Base-by-base conservation (phyloP, 1,139 yeast species). In the Yamadazyma trypodendri region DNA sequence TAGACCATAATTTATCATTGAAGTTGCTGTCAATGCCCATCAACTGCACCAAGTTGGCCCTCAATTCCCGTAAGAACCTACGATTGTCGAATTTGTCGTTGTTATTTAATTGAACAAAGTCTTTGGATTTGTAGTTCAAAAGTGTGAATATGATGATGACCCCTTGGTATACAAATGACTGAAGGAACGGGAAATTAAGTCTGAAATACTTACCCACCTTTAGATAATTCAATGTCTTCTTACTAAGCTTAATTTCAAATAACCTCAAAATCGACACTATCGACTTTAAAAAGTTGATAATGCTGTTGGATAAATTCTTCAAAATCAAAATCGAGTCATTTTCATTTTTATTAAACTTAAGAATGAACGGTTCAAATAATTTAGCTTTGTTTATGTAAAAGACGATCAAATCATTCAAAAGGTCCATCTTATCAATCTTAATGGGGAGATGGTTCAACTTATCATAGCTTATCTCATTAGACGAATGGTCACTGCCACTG, bases 111-210 rank as follows among this genome's bases (percentile, higher is more conserved):
- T 48, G 47, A 21, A 66, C 52, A 41, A 75, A 63, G 17, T 63
- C 68, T 24, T 60, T 59, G 31, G 58, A 64, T 24, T 69, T 70
- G 40, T 69, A 60, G 48, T 72, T 75, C 45, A 75, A 55, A 42
- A 75, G 56, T 0, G 79, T 73, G 52, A 70, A 75, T 13, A 71
- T 61, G 16, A 75, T 79, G 39, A 75, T 71, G 32, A 75, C 59
- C 1, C 79, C 77, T 47, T 75, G 81, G 49, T 75, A 74, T 13
- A 73, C 58, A 36, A 73, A 74, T 2, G 76, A 63, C 44, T 71
- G 72, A 40, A 74, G 62, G 43, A 72, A 73, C 15, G 81, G 81
- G 46, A 65, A 72, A 34, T 56, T 54, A 3, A 54, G 48, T 32
- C 70, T 48, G 46, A 69, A 65, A 18, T 62, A 49, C 38, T 60